These are phyloP conservation scores for Ophiostoma piceae DNA, from an alignment of 2,329 filamentous ascomycete genomes.

Conservation along the genomic window DNA sequence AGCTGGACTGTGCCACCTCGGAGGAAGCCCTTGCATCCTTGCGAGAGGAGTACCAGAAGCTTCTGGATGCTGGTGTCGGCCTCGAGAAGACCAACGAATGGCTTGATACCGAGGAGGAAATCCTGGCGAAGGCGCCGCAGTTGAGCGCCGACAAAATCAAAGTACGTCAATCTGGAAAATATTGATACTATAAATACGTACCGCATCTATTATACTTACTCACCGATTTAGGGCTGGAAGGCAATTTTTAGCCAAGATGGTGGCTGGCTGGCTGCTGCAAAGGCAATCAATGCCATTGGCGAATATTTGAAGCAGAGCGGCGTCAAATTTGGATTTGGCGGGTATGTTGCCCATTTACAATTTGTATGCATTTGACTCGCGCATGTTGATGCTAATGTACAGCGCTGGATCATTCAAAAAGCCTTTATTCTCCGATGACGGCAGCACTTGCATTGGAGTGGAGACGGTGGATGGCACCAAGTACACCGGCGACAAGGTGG, in stretches of 20 bases:
- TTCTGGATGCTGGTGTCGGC: slow-evolving; percentile 9
- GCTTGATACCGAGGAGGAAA: slow-evolving; percentile 10
- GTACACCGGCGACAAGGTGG: slow-evolving; percentile 11
- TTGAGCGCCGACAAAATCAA: not conserved
- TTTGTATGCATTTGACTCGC: not conserved
- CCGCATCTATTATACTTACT: not conserved
- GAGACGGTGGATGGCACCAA: not conserved
- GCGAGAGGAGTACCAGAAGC: slow-evolving; percentile 5
- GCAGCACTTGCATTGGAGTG: slow-evolving; percentile 3
- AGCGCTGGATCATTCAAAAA: slow-evolving; percentile 9
- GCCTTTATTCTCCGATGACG: not conserved
- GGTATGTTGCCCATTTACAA: not conserved
- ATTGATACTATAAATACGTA: not conserved
- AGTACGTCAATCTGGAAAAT: not conserved
- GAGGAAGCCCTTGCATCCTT: not conserved
- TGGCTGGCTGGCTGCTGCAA: slow-evolving; percentile 10
- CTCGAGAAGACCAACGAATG: slow-evolving; percentile 12
- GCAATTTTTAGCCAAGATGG: slow-evolving; percentile 11
- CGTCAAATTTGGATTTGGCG: slow-evolving; percentile 9
- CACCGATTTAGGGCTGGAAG: slow-evolving; percentile 4
- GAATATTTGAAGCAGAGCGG: not conserved
- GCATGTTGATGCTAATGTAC: not conserved
- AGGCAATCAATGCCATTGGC: slow-evolving; percentile 12
- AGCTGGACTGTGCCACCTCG: not conserved
- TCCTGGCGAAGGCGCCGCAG: slow-evolving; percentile 11